phyloP scores from a whole-genome alignment of 345 rosid species.

The Rubroshorea leprosula region DNA sequence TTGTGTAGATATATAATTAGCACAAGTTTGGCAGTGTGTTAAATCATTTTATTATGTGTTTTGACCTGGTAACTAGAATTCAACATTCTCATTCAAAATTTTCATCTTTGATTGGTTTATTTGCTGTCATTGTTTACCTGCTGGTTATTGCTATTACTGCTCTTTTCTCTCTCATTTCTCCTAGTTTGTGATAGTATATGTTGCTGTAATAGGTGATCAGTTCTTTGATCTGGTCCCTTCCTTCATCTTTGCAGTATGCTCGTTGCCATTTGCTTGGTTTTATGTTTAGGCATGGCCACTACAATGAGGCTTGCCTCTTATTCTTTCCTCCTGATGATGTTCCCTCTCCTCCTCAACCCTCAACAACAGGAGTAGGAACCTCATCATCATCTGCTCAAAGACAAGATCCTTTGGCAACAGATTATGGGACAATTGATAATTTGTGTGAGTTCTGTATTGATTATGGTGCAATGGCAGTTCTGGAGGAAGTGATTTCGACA shows the following conservation, averaged over 20 bases:
- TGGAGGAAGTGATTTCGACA: slow-evolving; percentile 69
- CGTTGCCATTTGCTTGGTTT: slow-evolving; percentile 78
- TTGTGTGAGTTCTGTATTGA: slow-evolving; percentile 75
- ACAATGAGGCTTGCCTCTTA: slow-evolving; percentile 67
- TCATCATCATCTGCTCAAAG: slow-evolving; percentile 87
- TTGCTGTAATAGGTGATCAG: slow-evolving; percentile 3
- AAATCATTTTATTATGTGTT: too few species aligned
- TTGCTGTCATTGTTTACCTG: not conserved
- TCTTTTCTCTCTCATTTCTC: not conserved
- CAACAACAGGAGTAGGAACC: slow-evolving; percentile 41
- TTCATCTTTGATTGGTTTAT: not conserved
- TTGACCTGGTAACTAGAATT: too few species aligned
- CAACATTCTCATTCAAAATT: too few species aligned
- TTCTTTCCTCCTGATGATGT: slow-evolving; percentile 75
- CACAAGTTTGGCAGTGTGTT: too few species aligned
- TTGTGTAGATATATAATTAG: too few species aligned
- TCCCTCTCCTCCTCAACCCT: slow-evolving; percentile 73
- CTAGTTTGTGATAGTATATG: not conserved
- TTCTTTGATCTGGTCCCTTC: slow-evolving; percentile 5
- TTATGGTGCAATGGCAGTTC: slow-evolving; percentile 74
- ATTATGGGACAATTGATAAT: slow-evolving; percentile 87
- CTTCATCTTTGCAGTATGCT: slow-evolving; percentile 64
- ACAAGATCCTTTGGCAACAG: slow-evolving; percentile 82
- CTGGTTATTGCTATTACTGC: not conserved
- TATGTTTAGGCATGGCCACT: slow-evolving; percentile 90